Evolutionary conservation across 108 stramenopile species (phyloP).

Genomic region (Cyclostephanos invisitatus): DNA sequence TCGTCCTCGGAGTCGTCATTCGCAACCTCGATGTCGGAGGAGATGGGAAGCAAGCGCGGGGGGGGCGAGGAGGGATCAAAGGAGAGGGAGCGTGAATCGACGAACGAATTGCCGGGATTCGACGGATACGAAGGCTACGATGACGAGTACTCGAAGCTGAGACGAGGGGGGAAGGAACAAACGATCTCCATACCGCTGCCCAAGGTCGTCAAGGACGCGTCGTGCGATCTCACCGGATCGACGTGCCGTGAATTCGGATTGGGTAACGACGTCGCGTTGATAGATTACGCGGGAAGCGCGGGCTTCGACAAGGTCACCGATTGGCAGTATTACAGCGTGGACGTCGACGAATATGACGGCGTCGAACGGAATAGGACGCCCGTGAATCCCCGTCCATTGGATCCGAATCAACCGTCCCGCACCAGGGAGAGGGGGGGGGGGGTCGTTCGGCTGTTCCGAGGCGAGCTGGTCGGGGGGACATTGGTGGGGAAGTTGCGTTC

Average conservation of each 20-base stretch:
- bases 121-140: neutral
- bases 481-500: slow-evolving; percentile 53
- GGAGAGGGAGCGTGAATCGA: neutral
- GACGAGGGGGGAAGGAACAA: neutral
- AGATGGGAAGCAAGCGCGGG: neutral
- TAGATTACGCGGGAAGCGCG: slow-evolving; percentile 71
- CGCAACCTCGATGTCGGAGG: neutral
- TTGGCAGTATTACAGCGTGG: slow-evolving; percentile 72
- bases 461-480: slow-evolving; percentile 57
- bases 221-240: slow-evolving; percentile 52
- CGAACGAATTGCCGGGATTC: slow-evolving; percentile 26
- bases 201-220: neutral
- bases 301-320: slow-evolving; percentile 70
- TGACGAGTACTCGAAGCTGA: neutral
- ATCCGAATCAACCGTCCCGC: slow-evolving; percentile 63
- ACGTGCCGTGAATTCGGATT: slow-evolving; percentile 65
- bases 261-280: slow-evolving; percentile 64
- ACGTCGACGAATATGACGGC: slow-evolving; percentile 39
- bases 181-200: slow-evolving; percentile 18
- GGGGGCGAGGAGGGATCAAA: neutral
- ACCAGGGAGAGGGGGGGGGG: slow-evolving; percentile 70
- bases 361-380: slow-evolving; percentile 27
- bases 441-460: slow-evolving; percentile 78
- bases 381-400: slow-evolving; percentile 71
- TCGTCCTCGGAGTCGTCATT: neutral